These are phyloP conservation scores for Mrakia hoshinonis DNA, from an alignment of 768 basidiomycete genomes.

Conservation along the genomic window DNA sequence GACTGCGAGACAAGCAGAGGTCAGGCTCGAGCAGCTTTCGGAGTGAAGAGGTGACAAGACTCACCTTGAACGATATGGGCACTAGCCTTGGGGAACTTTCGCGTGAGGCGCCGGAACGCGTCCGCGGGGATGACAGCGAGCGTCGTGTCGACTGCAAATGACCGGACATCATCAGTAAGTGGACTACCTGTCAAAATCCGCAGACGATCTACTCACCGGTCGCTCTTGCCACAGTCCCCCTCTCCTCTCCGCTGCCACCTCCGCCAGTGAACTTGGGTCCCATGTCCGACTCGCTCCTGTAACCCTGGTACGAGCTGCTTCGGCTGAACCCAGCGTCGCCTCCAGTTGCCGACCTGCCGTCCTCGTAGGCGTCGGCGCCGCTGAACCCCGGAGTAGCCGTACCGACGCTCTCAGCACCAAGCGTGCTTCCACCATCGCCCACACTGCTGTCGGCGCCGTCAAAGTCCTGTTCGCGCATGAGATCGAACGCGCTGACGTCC, in stretches of 20 bases:
- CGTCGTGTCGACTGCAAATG: conserved; percentile 70
- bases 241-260: conserved; percentile 8
- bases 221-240: conserved; percentile 78
- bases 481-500: conserved; percentile 39
- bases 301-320: conserved; percentile 5
- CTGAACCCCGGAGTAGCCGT: conserved; percentile 6
- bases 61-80: conserved; percentile 90
- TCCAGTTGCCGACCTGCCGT: background rate
- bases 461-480: background rate
- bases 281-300: background rate
- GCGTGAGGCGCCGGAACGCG: conserved; percentile 84
- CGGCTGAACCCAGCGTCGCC: background rate
- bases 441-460: background rate
- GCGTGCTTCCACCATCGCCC: background rate
- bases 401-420: conserved; percentile 1
- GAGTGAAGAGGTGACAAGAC: conserved; percentile 24
- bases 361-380: background rate
- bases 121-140: conserved; percentile 98
- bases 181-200: background rate
- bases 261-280: conserved; percentile 20
- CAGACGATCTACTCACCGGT: background rate
- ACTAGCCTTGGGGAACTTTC: conserved; percentile 93
- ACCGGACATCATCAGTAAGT: background rate
- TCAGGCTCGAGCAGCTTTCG: background rate
- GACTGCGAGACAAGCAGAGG: conserved; percentile 46